Conservation (phyloP, 2,329 filamentous ascomycete genomes). For the Exophiala aquamarina region DNA sequence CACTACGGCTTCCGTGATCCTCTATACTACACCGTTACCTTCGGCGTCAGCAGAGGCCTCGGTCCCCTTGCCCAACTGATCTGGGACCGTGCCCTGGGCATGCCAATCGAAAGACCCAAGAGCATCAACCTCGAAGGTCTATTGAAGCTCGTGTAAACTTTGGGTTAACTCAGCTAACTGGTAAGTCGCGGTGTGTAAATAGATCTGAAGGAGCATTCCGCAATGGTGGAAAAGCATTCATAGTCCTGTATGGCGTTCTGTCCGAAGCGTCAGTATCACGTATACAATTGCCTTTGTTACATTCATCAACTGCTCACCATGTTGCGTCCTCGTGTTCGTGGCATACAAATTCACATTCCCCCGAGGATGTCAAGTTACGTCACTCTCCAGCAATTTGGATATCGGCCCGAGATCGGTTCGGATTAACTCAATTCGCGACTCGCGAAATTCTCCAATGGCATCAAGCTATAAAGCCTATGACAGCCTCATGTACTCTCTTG, state of each 20-base stretch:
- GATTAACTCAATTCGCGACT: too few species aligned
- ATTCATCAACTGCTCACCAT: too few species aligned
- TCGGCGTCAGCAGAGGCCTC: slow-evolving; percentile 67
- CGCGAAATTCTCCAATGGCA: too few species aligned
- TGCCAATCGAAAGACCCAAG: slow-evolving; percentile 97
- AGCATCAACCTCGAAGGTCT: slow-evolving; percentile 91
- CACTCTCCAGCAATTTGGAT: too few species aligned
- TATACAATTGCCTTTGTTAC: too few species aligned
- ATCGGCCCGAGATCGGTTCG: too few species aligned
- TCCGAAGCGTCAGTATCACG: neutral
- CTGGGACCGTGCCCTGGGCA: slow-evolving; percentile 89
- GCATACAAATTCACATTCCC: too few species aligned
- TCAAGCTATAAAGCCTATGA: neutral
- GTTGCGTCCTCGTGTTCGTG: too few species aligned
- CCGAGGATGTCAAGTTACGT: too few species aligned
- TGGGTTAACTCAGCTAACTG: neutral
- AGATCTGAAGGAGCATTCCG: slow-evolving; percentile 5
- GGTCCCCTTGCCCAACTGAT: slow-evolving; percentile 92
- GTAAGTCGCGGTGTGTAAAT: too few species aligned
- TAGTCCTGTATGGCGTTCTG: neutral
- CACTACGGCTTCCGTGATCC: slow-evolving; percentile 98
- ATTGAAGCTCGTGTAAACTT: slow-evolving; percentile 59
- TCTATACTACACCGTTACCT: slow-evolving; percentile 81
- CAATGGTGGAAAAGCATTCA: slow-evolving; percentile 3
- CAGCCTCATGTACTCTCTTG: too few species aligned